phyloP scores from a whole-genome alignment of 805 yeast genomes.

The Wickerhamiella shivajii region DNA sequence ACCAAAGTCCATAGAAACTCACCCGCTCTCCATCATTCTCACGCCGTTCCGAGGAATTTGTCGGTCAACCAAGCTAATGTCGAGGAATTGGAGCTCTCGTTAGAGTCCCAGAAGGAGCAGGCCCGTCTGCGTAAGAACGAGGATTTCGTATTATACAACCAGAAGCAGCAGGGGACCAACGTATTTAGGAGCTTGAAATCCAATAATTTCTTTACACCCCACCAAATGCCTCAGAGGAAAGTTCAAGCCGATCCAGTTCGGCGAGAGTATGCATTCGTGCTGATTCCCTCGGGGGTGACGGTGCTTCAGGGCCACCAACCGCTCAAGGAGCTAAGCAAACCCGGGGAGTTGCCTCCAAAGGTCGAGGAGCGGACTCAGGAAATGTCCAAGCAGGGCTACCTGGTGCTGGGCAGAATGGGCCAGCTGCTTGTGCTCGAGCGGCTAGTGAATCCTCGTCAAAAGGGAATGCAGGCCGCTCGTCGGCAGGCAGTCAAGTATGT shows the following conservation, averaged over 20 bases:
- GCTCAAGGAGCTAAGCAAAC: constrained; percentile 2
- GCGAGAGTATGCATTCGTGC: constrained; percentile 12
- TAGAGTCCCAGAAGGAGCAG: too few species aligned
- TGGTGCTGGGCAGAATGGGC: constrained; percentile 32
- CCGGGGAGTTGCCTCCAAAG: constrained; percentile 3
- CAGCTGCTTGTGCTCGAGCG: constrained; percentile 32
- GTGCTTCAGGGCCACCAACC: constrained; percentile 7
- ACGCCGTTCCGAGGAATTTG: too few species aligned
- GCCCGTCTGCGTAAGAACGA: too few species aligned
- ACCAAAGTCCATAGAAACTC: too few species aligned
- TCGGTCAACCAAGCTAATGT: too few species aligned
- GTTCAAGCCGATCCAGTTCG: constrained; percentile 1
- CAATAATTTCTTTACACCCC: constrained; percentile 36
- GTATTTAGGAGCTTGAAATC: too few species aligned
- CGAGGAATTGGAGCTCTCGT: too few species aligned
- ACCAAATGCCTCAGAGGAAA: constrained; percentile 5
- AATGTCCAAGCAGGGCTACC: constrained; percentile 36
- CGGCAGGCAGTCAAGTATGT: constrained; percentile 4
- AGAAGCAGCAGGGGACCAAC: too few species aligned
- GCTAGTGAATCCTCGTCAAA: constrained; percentile 7
- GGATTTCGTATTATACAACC: too few species aligned
- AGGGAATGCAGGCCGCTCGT: neutral
- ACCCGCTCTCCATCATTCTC: too few species aligned
- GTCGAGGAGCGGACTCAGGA: constrained; percentile 10
- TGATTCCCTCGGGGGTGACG: constrained; percentile 1